phyloP scores from a whole-genome alignment of 805 yeast species.

The Ogataea paraovalis region DNA sequence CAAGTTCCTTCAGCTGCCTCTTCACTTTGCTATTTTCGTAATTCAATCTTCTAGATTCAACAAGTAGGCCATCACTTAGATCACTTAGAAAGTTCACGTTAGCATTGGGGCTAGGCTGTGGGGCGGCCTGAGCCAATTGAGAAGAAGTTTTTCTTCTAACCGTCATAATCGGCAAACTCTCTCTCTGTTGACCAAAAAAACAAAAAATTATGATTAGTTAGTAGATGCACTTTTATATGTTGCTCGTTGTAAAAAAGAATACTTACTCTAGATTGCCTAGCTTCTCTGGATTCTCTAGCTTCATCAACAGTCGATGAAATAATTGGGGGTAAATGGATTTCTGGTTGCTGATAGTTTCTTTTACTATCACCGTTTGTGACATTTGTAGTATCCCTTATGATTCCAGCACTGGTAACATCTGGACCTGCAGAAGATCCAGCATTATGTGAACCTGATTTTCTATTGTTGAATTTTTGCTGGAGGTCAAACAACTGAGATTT shows the following conservation, averaged over 20 bases:
- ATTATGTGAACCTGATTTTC: conserved; percentile 7
- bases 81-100: conserved; percentile 73
- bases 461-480: conserved; percentile 30
- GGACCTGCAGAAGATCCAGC: not conserved
- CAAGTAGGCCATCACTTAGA: conserved; percentile 63
- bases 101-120: conserved; percentile 35
- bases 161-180: conserved; percentile 6
- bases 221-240: not conserved
- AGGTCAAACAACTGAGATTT: conserved; percentile 41
- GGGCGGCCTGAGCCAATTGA: conserved; percentile 7
- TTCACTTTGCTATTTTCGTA: conserved; percentile 55
- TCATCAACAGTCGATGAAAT: conserved; percentile 1
- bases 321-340: conserved; percentile 19
- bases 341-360: conserved; percentile 8
- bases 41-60: conserved; percentile 66
- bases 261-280: conserved; percentile 3
- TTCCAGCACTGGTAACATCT: conserved; percentile 1
- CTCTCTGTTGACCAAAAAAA: conserved; percentile 9
- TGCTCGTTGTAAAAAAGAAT: not conserved
- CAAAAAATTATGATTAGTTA: not conserved
- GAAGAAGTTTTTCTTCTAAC: conserved; percentile 10
- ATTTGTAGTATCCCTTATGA: conserved; percentile 5
- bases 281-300: conserved; percentile 6
- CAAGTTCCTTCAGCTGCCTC: conserved; percentile 37
- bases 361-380: not conserved